These are phyloP conservation scores for Seiridium unicorne DNA, from an alignment of 2,329 filamentous ascomycete species.

Conservation along the genomic window DNA sequence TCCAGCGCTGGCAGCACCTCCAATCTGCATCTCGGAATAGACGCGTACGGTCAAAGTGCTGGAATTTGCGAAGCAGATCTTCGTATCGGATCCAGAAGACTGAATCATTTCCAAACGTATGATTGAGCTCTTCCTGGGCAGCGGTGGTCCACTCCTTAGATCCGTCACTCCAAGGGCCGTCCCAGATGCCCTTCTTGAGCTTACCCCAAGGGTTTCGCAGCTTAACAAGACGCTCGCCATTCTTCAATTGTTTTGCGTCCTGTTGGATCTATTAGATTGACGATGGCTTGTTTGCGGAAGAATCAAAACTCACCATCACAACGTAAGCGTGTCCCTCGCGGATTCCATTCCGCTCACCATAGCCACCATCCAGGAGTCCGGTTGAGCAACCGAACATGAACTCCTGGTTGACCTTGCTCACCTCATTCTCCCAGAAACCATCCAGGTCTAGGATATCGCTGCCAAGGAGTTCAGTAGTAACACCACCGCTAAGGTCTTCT, in stretches of 20 bases:
- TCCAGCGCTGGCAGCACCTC: constrained; percentile 59
- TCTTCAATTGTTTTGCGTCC: constrained; percentile 51
- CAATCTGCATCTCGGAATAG: constrained; percentile 59
- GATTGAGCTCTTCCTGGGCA: constrained; percentile 54
- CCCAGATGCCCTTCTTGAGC: constrained; percentile 56
- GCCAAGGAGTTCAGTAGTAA: constrained; percentile 67
- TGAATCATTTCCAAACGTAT: constrained; percentile 60
- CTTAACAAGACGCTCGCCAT: constrained; percentile 54
- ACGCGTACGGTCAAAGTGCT: constrained; percentile 59
- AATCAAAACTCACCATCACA: constrained; percentile 37
- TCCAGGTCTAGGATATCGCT: constrained; percentile 76
- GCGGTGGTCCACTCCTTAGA: constrained; percentile 62
- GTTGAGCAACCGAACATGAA: constrained; percentile 74
- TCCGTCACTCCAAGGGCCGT: constrained; percentile 58
- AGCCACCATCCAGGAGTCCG: constrained; percentile 61
- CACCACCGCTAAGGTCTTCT: constrained; percentile 64
- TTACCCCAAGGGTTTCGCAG: constrained; percentile 63
- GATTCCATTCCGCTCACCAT: constrained; percentile 59
- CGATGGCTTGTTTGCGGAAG: neutral
- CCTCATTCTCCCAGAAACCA: constrained; percentile 78
- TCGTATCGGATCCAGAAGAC: constrained; percentile 65
- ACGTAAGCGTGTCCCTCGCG: constrained; percentile 59
- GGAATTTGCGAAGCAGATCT: constrained; percentile 62
- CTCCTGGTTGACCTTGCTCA: constrained; percentile 76
- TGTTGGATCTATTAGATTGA: neutral